Evolutionary conservation across 106 monocot species (phyloP).

Genomic region (Gastrodia elata): DNA sequence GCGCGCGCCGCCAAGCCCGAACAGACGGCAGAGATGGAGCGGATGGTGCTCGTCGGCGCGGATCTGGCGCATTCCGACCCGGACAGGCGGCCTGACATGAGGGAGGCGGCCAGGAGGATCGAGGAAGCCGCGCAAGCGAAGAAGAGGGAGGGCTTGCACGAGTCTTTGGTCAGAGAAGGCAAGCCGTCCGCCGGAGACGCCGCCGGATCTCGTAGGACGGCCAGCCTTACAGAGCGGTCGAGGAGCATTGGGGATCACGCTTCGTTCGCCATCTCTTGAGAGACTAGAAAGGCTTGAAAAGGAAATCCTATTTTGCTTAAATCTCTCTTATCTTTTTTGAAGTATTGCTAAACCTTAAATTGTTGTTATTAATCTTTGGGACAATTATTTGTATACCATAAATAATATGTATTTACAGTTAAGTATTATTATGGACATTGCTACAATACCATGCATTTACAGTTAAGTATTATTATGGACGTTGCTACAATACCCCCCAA

Average conservation of each 20-base stretch:
- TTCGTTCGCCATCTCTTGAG: slow-evolving; percentile 13
- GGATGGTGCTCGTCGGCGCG: slow-evolving; percentile 32
- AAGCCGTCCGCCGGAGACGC: neutral
- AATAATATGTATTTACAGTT: too few relatives aligned
- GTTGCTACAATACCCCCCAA: too few relatives aligned
- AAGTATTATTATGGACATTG: too few relatives aligned
- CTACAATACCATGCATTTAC: too few relatives aligned
- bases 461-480: too few relatives aligned
- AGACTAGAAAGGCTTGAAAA: too few relatives aligned
- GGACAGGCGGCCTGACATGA: slow-evolving; percentile 32
- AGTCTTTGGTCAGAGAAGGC: neutral
- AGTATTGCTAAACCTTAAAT: too few relatives aligned
- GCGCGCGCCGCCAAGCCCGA: neutral
- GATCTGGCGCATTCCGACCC: slow-evolving; percentile 24
- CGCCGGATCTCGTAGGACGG: neutral
- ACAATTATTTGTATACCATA: too few relatives aligned
- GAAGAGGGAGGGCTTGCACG: neutral
- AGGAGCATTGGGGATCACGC: neutral
- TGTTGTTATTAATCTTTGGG: too few relatives aligned
- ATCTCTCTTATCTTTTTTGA: too few relatives aligned
- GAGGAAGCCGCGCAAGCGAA: slow-evolving; percentile 34
- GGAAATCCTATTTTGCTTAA: too few relatives aligned
- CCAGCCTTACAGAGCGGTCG: slow-evolving; percentile 6
- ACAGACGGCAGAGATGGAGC: slow-evolving; percentile 22
- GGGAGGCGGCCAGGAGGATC: slow-evolving; percentile 32